Percentiles rank a stretch among this genome's conserved stretches.
Conservation (phyloP, 371 early-diverging fungal genomes). For the Amoeboaphelidium occidentale region DNA sequence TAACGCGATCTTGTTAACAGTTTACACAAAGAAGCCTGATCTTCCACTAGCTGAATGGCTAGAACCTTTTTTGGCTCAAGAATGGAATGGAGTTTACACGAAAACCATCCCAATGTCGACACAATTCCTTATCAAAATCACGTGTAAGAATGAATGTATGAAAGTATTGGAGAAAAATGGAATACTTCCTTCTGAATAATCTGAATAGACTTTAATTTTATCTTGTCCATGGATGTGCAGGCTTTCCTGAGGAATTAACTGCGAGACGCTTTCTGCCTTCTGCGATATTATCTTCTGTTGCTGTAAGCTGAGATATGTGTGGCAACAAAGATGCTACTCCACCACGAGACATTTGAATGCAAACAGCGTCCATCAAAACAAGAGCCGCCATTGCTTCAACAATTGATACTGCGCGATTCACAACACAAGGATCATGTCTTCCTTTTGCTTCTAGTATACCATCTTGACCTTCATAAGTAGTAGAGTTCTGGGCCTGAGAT, state of each 20-base stretch:
- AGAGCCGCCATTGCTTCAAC: constrained; percentile 91
- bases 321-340: neutral
- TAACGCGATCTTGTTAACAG: too few species aligned
- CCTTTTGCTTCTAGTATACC: constrained; percentile 77
- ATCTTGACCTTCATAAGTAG: constrained; percentile 50
- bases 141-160: too few species aligned
- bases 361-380: constrained; percentile 50
- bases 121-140: too few species aligned
- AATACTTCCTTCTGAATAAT: too few species aligned
- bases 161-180: too few species aligned
- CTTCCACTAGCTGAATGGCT: too few species aligned
- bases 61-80: too few species aligned
- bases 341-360: neutral
- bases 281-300: neutral
- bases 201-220: neutral
- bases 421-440: constrained; percentile 90
- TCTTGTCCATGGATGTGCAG: neutral
- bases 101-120: too few species aligned
- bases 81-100: too few species aligned
- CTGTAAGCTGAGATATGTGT: neutral
- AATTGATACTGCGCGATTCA: constrained; percentile 84
- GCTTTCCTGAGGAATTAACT: neutral
- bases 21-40: too few species aligned
- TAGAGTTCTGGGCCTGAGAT: constrained; percentile 57
- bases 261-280: neutral